Evolutionary conservation across 2,329 filamentous ascomycete genomes (phyloP), one percentile per base, ranked within the genome.

Genomic region (Teratosphaeria pseudoeucalypti): DNA sequence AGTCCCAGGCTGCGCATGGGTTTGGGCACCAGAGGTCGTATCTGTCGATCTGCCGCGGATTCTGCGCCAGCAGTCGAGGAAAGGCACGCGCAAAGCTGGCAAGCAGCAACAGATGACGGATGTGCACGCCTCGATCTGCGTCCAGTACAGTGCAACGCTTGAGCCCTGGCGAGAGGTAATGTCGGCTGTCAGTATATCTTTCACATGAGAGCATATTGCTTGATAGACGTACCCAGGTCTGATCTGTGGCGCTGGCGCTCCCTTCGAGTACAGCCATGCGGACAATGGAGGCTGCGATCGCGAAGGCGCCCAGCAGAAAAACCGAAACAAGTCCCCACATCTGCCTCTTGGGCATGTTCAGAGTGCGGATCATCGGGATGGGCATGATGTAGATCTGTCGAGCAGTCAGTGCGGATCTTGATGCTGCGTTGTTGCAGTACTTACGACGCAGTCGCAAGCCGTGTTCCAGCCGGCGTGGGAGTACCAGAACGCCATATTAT

Each of bases 391-490:
- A 71, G 57, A 72, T 62, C 64, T 61, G 57, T 57, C 43, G 43
- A 10, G 43, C 43, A 49, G 43, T 49, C 43, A 49, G 43, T 49
- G n/a, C 4, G 43, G 11, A 19, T 23, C 26, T 54, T 34, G 11
- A 54, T 19, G 49, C 54, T 26, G 32, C 26, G 12, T 14, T 56
- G 26, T 14, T 39, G 37, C 34, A 39, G 55, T 49, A 64, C 65
- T 58, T 54, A 66, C 67, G 5, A 69, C 57, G 49, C 70, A 56
- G 32, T 71, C 68, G 60, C 67, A 63, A 10, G 67, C 43, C 1
- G 64, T 66, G 55, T 69, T 71, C 61, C 67, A 70, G 0, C 62
- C 62, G 6, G 64, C 66, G 57, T 71, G 66, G 9, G 66, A 63
- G 54, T 65, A 69, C 63, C 66, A 69, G 57, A 69, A 69, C 3